phyloP scores from a whole-genome alignment of 176 grass and related monocot genomes.

The Themeda triandra region DNA sequence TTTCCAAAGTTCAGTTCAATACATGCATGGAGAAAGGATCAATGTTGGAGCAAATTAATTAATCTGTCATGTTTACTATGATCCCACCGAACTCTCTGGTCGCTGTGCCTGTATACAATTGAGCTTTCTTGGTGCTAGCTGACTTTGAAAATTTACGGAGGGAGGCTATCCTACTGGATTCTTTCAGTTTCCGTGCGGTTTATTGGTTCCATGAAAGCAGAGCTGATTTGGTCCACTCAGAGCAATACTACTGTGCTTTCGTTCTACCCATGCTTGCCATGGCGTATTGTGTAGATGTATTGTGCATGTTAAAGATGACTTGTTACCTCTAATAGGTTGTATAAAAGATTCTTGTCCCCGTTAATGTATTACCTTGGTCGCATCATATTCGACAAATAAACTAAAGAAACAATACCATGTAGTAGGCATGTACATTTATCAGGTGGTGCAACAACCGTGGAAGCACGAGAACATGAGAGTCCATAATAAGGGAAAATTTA shows the following conservation, averaged over 20 bases:
- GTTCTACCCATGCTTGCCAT: not conserved
- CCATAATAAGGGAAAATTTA: no score
- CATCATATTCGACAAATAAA: not conserved
- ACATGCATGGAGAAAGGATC: no score
- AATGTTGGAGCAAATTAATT: no score
- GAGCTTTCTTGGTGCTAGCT: not conserved
- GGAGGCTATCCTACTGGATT: not conserved
- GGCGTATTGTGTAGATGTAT: not conserved
- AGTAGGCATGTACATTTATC: no score
- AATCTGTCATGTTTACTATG: no score
- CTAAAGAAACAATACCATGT: not conserved
- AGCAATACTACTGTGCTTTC: not conserved
- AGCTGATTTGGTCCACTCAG: slow-evolving; percentile 14
- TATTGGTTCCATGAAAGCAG: slow-evolving; percentile 22
- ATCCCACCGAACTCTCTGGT: not conserved
- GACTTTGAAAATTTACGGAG: not conserved
- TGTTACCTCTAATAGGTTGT: not conserved
- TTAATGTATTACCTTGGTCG: not conserved
- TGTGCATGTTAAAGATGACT: not conserved
- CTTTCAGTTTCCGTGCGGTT: not conserved
- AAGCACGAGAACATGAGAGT: no score
- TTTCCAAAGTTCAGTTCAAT: not conserved
- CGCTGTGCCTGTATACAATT: not conserved
- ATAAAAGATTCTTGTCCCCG: not conserved
- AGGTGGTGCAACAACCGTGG: no score